These are phyloP conservation scores for Rhazya stricta DNA, from an alignment of 257 asterid species.

Conservation along the genomic window DNA sequence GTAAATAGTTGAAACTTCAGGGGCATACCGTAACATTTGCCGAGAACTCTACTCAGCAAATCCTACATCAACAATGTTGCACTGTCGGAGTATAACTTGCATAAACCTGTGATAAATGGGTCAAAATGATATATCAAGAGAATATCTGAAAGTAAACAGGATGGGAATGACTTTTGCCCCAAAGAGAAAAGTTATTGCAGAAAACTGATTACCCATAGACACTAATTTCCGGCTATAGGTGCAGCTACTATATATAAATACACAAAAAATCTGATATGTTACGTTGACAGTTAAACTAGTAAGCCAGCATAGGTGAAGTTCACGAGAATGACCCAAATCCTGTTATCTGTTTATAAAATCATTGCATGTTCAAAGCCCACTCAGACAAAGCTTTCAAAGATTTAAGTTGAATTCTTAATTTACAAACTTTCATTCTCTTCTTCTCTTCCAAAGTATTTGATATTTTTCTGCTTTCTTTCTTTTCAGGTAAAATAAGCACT, in stretches of 20 bases:
- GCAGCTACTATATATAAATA: neutral
- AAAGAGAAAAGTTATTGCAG: neutral
- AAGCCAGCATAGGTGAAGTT: neutral
- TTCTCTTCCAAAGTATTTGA: neutral
- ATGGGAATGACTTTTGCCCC: neutral
- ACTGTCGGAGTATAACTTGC: conserved; percentile 81
- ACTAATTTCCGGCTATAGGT: neutral
- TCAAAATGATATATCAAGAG: conserved; percentile 18
- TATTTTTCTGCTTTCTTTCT: neutral
- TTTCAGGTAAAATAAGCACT: neutral
- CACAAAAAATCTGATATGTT: neutral
- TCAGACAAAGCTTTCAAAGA: neutral
- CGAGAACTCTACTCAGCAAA: conserved; percentile 60
- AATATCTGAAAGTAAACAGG: neutral
- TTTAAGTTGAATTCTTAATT: neutral
- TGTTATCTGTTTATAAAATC: neutral
- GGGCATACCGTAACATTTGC: conserved; percentile 81
- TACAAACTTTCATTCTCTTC: neutral
- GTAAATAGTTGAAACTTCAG: conserved; percentile 17
- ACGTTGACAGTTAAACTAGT: neutral
- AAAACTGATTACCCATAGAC: neutral
- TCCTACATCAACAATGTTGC: conserved; percentile 86
- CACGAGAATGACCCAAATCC: neutral
- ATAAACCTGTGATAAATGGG: conserved; percentile 52
- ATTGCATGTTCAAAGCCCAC: neutral